These are phyloP conservation scores for Penicillium atrosanguineum DNA, from an alignment of 495 filamentous ascomycete species.

Conservation along the genomic window DNA sequence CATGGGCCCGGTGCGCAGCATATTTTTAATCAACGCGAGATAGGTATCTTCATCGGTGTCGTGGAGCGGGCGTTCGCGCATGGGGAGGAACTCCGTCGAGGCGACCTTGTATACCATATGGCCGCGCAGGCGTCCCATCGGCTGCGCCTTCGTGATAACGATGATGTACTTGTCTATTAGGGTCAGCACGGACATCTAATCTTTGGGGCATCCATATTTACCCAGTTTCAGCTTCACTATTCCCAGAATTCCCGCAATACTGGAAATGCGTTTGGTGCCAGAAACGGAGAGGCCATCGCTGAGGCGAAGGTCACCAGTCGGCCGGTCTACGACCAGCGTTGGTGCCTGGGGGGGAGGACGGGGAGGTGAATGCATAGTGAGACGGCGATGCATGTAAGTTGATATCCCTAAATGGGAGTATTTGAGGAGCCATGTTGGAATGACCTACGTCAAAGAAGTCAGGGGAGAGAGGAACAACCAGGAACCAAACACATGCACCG, in stretches of 20 bases:
- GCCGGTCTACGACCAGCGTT: conserved; percentile 82
- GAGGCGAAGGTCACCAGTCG: conserved; percentile 86
- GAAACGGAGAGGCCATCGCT: conserved; percentile 67
- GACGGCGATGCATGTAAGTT: conserved; percentile 88
- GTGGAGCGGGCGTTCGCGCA: conserved; percentile 86
- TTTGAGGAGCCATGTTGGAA: conserved; percentile 48
- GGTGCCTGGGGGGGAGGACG: conserved; percentile 87
- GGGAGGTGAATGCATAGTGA: conserved; percentile 94
- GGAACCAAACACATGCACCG: conserved; percentile 28
- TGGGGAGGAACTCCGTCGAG: conserved; percentile 87
- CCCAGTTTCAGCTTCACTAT: conserved; percentile 87
- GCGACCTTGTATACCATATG: conserved; percentile 92
- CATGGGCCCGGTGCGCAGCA: conserved; percentile 82
- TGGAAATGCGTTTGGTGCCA: conserved; percentile 79
- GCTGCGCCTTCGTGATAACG: conserved; percentile 89
- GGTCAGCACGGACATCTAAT: conserved; percentile 13
- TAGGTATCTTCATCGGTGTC: conserved; percentile 93
- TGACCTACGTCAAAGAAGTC: conserved; percentile 1
- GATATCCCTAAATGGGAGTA: conserved; percentile 90
- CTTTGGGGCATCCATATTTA: conserved; percentile 34
- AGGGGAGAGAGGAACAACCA: conserved; percentile 10
- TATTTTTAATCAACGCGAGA: conserved; percentile 69
- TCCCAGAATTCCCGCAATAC: conserved; percentile 90
- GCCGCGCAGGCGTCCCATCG: conserved; percentile 84
- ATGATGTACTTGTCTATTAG: conserved; percentile 90